Percentiles rank a stretch among this genome's conserved stretches.
Conservation (phyloP, 2,329 filamentous ascomycete genomes). For the Fusarium ambrosium region DNA sequence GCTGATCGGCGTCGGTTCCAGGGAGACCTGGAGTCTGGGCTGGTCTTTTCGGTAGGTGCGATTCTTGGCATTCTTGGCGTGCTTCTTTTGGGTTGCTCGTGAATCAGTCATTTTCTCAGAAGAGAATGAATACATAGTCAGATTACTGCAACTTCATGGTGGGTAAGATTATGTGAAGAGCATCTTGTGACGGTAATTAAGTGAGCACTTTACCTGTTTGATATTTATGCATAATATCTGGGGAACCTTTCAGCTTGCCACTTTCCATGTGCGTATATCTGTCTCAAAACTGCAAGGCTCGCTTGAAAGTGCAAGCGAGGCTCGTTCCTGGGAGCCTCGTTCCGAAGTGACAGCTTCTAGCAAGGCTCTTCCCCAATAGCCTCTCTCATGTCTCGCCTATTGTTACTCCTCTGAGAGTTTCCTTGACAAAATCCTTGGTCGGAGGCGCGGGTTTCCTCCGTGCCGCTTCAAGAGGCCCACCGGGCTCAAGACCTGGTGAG, state of each 20-base stretch:
- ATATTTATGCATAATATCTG: neutral
- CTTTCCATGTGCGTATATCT: neutral
- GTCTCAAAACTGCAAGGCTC: neutral
- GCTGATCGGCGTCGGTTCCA: neutral
- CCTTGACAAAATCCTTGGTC: neutral
- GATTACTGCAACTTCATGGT: neutral
- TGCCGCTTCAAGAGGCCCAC: neutral
- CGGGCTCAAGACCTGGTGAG: neutral
- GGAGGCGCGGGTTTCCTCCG: neutral
- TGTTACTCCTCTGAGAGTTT: constrained; percentile 2
- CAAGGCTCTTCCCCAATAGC: neutral
- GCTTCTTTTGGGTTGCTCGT: neutral
- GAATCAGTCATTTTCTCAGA: neutral
- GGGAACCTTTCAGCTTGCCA: neutral
- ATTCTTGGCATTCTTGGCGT: constrained; percentile 1
- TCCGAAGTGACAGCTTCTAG: neutral
- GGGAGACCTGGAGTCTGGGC: neutral
- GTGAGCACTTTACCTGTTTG: neutral
- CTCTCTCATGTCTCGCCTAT: neutral
- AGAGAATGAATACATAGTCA: neutral
- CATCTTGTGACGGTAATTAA: neutral
- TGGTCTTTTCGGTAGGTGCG: neutral
- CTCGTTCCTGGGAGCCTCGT: neutral
- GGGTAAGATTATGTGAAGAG: neutral
- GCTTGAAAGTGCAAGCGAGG: neutral